Conservation (phyloP, 225 moss, liverwort and hornwort genomes). For the Takakia lepidozioides region DNA sequence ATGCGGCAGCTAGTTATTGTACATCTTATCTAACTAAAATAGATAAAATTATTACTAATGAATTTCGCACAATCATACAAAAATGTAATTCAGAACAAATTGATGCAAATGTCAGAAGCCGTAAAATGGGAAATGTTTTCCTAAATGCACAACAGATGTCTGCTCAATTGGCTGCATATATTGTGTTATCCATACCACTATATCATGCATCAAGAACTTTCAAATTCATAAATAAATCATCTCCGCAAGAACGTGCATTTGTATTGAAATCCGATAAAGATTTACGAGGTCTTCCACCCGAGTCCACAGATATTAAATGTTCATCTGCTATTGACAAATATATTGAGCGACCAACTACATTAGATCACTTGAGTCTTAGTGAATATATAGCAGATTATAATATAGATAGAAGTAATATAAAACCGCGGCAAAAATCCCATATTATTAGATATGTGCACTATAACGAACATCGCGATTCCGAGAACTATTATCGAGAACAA, state of each 20-base stretch:
- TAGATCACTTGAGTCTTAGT: too few species aligned
- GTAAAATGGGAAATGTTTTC: neutral
- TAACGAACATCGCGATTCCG: neutral
- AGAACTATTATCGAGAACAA: neutral
- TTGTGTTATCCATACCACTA: neutral
- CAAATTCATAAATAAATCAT: neutral
- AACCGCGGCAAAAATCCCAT: neutral
- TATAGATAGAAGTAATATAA: too few species aligned
- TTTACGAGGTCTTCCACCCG: neutral
- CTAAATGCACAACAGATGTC: slow-evolving; percentile 1
- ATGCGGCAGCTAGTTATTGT: neutral
- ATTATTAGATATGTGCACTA: neutral
- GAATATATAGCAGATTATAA: too few species aligned
- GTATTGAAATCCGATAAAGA: neutral
- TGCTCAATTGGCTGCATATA: neutral
- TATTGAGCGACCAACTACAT: too few species aligned
- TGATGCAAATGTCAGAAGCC: neutral
- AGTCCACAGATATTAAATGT: neutral
- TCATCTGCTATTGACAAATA: too few species aligned
- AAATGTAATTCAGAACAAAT: neutral
- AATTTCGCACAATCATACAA: neutral
- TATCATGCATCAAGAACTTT: neutral
- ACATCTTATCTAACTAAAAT: slow-evolving; percentile 2
- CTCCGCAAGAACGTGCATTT: neutral
- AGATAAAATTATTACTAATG: neutral